Conservation (phyloP, 2,329 filamentous ascomycete species). For the Claviceps sp. region DNA sequence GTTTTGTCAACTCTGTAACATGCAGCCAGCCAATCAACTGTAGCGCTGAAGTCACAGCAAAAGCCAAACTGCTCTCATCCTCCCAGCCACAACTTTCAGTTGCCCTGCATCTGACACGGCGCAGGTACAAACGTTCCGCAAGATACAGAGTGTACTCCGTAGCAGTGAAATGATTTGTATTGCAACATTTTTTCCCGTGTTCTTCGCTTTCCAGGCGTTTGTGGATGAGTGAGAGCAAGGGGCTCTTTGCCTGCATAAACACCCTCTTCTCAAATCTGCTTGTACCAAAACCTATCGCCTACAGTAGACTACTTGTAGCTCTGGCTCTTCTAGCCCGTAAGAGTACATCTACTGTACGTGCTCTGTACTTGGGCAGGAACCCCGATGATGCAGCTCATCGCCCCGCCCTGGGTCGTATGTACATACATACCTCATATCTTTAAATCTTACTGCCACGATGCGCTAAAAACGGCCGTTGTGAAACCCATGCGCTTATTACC, state of each 20-base stretch:
- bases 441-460: neutral
- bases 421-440: neutral
- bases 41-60: neutral
- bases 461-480: slow-evolving; percentile 4
- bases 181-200: neutral
- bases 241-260: no score
- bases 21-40: neutral
- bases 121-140: no score
- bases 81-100: neutral
- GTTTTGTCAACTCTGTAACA: slow-evolving; percentile 3
- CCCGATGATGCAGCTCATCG: slow-evolving; percentile 3
- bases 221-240: no score
- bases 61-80: slow-evolving; percentile 1
- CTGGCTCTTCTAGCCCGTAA: neutral
- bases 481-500: neutral
- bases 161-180: neutral
- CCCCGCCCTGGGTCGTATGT: slow-evolving; percentile 2
- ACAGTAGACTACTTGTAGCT: no score
- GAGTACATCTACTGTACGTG: neutral
- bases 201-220: neutral
- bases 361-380: neutral
- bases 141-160: no score
- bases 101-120: neutral
- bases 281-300: neutral
- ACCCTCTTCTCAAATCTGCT: neutral